Evolutionary conservation across 805 yeast genomes (phyloP).

Genomic region (Wickerhamiella qilinensis): DNA sequence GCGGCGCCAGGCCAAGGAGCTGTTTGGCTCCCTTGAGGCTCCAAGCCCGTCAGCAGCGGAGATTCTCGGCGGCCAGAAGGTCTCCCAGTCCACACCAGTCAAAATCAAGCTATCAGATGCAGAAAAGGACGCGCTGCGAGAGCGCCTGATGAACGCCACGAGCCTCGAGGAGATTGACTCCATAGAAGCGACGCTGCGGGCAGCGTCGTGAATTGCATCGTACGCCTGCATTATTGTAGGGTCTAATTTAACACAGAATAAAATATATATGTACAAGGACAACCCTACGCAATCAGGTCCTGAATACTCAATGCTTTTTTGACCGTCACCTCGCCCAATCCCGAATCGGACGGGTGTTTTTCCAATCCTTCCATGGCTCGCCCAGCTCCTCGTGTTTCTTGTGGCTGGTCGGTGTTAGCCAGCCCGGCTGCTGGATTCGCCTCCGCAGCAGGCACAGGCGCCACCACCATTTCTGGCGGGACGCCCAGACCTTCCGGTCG

Average conservation of each 20-base stretch:
- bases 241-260: background rate
- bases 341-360: no score
- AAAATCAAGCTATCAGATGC: slow-evolving; percentile 35
- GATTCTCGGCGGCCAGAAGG: slow-evolving; percentile 17
- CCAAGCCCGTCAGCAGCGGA: slow-evolving; percentile 22
- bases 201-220: slow-evolving; percentile 1
- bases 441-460: no score
- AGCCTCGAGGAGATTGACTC: slow-evolving; percentile 60
- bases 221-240: background rate
- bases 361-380: no score
- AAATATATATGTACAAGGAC: background rate
- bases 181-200: slow-evolving; percentile 39
- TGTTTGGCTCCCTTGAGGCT: slow-evolving; percentile 25
- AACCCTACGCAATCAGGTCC: no score
- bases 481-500: no score
- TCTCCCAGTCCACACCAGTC: slow-evolving; percentile 22
- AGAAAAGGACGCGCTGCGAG: slow-evolving; percentile 35
- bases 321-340: no score
- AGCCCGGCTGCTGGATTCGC: no score
- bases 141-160: slow-evolving; percentile 43
- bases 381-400: no score
- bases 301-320: no score
- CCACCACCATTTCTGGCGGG: no score
- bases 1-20: slow-evolving; percentile 27
- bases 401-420: no score